phyloP scores from a whole-genome alignment of 495 filamentous ascomycete genomes.

The Tetracladium setigerum region DNA sequence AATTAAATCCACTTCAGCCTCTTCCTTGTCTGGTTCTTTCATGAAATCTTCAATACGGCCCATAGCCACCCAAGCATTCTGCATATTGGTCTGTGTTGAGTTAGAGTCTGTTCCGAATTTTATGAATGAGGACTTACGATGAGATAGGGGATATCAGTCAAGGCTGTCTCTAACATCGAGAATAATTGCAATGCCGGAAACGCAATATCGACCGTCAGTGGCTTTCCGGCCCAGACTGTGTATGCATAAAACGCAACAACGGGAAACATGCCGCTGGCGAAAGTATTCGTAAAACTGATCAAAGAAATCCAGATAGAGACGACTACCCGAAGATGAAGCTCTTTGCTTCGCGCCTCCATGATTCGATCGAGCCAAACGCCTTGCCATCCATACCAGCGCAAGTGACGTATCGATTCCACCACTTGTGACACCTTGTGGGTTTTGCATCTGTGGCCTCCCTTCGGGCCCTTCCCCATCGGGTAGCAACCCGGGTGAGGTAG shows the following conservation, averaged over 20 bases:
- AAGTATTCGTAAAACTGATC: conserved; percentile 53
- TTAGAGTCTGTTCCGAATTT: conserved; percentile 23
- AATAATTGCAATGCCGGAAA: conserved; percentile 80
- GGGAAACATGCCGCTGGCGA: conserved; percentile 64
- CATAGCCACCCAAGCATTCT: conserved; percentile 70
- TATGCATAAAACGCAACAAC: conserved; percentile 74
- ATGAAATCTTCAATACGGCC: conserved; percentile 78
- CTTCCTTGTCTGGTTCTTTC: conserved; percentile 69
- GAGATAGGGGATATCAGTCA: conserved; percentile 63
- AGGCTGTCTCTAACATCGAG: conserved; percentile 56
- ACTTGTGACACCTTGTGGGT: conserved; percentile 72
- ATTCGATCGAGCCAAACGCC: conserved; percentile 66
- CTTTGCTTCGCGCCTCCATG: conserved; percentile 59
- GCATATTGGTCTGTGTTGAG: background rate
- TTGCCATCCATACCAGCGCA: conserved; percentile 87
- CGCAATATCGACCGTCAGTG: conserved; percentile 65
- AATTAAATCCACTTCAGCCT: conserved; percentile 25
- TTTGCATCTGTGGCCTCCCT: conserved; percentile 61
- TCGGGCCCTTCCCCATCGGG: conserved; percentile 56
- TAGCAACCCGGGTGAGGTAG: conserved; percentile 49
- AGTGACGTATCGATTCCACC: conserved; percentile 74
- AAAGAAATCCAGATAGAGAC: conserved; percentile 51
- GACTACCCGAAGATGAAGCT: conserved; percentile 58
- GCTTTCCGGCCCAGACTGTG: conserved; percentile 55
- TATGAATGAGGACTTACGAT: conserved; percentile 27